phyloP scores from a whole-genome alignment of 176 grass and related monocot species.

The Avena sativa region DNA sequence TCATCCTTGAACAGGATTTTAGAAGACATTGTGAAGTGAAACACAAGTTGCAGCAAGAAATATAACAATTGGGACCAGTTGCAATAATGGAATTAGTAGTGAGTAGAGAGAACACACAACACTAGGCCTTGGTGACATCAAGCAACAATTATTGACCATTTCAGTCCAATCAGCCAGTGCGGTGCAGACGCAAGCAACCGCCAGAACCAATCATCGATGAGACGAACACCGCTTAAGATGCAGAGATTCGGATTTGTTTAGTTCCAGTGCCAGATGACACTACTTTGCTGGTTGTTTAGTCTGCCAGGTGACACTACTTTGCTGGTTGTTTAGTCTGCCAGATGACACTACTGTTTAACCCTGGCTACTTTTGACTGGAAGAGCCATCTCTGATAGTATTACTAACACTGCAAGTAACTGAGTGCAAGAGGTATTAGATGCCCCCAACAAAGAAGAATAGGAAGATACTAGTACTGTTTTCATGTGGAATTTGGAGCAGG shows the following conservation, averaged over 20 bases:
- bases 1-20: slow-evolving; percentile 26
- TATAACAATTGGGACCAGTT: neutral
- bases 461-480: slow-evolving; percentile 31
- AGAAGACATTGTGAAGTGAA: neutral
- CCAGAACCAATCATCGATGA: slow-evolving; percentile 26
- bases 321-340: neutral
- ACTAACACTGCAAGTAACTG: slow-evolving; percentile 1
- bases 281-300: slow-evolving; percentile 26
- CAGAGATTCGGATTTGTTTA: neutral
- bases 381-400: neutral
- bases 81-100: slow-evolving; percentile 5
- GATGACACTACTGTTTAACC: too few relatives aligned
- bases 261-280: slow-evolving; percentile 16
- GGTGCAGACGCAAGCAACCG: slow-evolving; percentile 30
- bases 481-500: slow-evolving; percentile 36
- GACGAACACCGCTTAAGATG: neutral
- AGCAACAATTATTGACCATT: slow-evolving; percentile 49
- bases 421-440: slow-evolving; percentile 37
- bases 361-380: slow-evolving; percentile 24
- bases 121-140: slow-evolving; percentile 45
- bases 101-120: slow-evolving; percentile 30
- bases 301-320: too few relatives aligned
- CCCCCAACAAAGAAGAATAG: neutral
- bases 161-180: slow-evolving; percentile 44
- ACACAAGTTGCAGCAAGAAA: slow-evolving; percentile 42